These are phyloP conservation scores for Aspergillus cavernicola DNA, from an alignment of 495 filamentous ascomycete genomes.

Conservation along the genomic window DNA sequence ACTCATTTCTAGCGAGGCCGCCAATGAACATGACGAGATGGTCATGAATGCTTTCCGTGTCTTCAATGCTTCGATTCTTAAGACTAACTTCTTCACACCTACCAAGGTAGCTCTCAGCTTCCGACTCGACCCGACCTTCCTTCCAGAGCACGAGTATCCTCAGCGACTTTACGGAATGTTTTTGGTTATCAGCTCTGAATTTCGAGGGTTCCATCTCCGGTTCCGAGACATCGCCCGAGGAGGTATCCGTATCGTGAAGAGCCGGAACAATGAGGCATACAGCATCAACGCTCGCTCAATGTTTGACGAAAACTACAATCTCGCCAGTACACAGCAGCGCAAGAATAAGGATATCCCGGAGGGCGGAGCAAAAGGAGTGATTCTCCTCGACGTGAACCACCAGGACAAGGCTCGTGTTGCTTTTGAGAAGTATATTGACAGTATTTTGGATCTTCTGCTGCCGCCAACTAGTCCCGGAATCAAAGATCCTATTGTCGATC, in stretches of 20 bases:
- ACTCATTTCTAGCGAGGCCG: constrained; percentile 73
- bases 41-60: constrained; percentile 96
- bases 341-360: constrained; percentile 99
- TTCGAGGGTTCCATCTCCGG: constrained; percentile 93
- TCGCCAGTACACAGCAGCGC: constrained; percentile 97
- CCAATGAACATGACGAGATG: constrained; percentile 95
- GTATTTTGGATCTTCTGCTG: constrained; percentile 89
- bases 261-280: constrained; percentile 89
- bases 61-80: constrained; percentile 86
- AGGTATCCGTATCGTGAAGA: constrained; percentile 98
- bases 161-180: constrained; percentile 97
- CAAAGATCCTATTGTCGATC: constrained; percentile 96
- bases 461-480: constrained; percentile 89
- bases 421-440: constrained; percentile 99
- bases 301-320: constrained; percentile 98
- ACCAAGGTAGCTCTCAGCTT: constrained; percentile 98
- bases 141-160: constrained; percentile 89
- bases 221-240: constrained; percentile 97
- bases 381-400: constrained; percentile 87
- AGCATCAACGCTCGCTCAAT: constrained; percentile 92
- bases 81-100: constrained; percentile 99
- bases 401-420: constrained; percentile 88
- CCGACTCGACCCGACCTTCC: constrained; percentile 83
- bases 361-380: constrained; percentile 96
- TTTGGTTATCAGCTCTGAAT: constrained; percentile 93